Percentiles rank a stretch among this genome's conserved stretches.
Conservation (phyloP, 495 filamentous ascomycete genomes). For the Aspergillus ostianus region DNA sequence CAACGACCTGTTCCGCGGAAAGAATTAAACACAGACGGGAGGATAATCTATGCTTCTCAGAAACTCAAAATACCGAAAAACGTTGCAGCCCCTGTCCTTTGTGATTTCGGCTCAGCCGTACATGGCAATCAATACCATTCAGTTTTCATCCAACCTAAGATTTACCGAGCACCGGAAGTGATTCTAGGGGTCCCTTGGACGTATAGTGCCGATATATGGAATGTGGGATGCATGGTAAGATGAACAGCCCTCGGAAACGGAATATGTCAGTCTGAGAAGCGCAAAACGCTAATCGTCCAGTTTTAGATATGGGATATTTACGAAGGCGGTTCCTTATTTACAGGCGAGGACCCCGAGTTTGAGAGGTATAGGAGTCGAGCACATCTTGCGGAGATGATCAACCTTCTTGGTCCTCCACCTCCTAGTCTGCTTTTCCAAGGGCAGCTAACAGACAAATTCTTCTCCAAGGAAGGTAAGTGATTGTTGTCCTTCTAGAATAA, state of each 20-base stretch:
- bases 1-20: conserved; percentile 28
- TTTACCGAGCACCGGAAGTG: conserved; percentile 45
- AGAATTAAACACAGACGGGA: conserved; percentile 20
- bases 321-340: conserved; percentile 28
- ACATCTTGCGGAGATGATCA: conserved; percentile 45
- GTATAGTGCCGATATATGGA: conserved; percentile 44
- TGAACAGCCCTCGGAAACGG: neutral
- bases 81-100: conserved; percentile 24
- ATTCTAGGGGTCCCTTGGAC: conserved; percentile 39
- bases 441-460: conserved; percentile 19
- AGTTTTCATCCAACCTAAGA: conserved; percentile 31
- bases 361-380: conserved; percentile 36
- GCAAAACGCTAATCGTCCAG: neutral
- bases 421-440: conserved; percentile 30
- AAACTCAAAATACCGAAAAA: conserved; percentile 21
- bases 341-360: conserved; percentile 22
- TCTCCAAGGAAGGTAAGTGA: conserved; percentile 16
- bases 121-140: conserved; percentile 13
- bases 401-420: conserved; percentile 44
- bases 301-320: conserved; percentile 38
- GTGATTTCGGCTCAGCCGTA: conserved; percentile 32
- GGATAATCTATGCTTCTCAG: conserved; percentile 28
- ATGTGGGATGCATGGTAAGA: conserved; percentile 44
- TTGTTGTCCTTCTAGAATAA: neutral
- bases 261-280: conserved; percentile 6